A percentile compares a stretch with the other conserved stretches of the same genome.
These are phyloP conservation scores for Dorcoceras hygrometricum DNA, from an alignment of 257 asterid genomes.

Conservation along the genomic window DNA sequence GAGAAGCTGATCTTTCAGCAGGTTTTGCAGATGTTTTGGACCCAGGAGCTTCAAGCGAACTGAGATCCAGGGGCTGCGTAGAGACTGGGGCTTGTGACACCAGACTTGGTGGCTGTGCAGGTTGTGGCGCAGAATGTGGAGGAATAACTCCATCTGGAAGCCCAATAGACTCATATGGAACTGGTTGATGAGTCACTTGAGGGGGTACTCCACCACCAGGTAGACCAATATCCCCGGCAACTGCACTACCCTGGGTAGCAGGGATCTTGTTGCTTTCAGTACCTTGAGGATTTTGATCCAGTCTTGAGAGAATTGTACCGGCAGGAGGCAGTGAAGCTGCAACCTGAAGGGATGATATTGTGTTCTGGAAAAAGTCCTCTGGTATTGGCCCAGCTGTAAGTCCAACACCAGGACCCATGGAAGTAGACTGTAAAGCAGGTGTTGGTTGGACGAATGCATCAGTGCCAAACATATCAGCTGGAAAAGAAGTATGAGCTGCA, in stretches of 20 bases:
- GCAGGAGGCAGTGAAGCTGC: slow-evolving; percentile 86
- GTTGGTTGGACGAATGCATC: slow-evolving; percentile 54
- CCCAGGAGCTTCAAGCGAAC: slow-evolving; percentile 90
- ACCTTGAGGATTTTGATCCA: slow-evolving; percentile 64
- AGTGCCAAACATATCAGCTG: slow-evolving; percentile 76
- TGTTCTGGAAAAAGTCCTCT: slow-evolving; percentile 97
- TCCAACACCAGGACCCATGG: slow-evolving; percentile 56
- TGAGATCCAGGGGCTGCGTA: slow-evolving; percentile 88
- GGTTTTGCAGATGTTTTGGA: slow-evolving; percentile 48
- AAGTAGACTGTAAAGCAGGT: slow-evolving; percentile 46
- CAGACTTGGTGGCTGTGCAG: slow-evolving; percentile 44
- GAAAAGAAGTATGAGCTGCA: slow-evolving; percentile 50
- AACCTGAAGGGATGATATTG: slow-evolving; percentile 82
- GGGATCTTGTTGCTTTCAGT: slow-evolving; percentile 41
- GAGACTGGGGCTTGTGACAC: slow-evolving; percentile 45
- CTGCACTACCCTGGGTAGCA: slow-evolving; percentile 47
- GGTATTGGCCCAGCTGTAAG: slow-evolving; percentile 78
- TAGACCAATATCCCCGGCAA: slow-evolving; percentile 49
- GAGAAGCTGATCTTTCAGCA: slow-evolving; percentile 65
- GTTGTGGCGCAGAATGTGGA: slow-evolving; percentile 55
- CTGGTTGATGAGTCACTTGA: slow-evolving; percentile 67
- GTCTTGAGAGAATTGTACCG: slow-evolving; percentile 66
- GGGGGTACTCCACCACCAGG: slow-evolving; percentile 78
- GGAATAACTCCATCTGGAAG: slow-evolving; percentile 91
- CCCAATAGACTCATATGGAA: slow-evolving; percentile 53